Base-by-base conservation (phyloP, 2,329 filamentous ascomycete species). In the Penicillium sp. region DNA sequence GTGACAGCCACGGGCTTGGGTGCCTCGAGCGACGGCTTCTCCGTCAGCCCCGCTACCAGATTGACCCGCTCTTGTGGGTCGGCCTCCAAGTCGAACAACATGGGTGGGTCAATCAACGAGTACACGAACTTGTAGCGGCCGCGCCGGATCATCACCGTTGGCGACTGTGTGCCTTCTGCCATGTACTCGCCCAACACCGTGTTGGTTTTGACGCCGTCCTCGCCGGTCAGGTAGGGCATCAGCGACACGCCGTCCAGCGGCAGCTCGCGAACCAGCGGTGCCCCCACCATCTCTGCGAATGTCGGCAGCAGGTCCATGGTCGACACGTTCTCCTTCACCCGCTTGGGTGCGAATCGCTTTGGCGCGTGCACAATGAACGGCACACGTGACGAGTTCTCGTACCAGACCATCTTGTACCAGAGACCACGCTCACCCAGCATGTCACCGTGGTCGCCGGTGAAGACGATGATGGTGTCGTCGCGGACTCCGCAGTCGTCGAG, bases 351-450 rank as follows among this genome's bases (percentile, higher is more conserved):
- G 69, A 91, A 95, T 53, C 77, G 78, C 61, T 82, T 77, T 24
- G 90, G 90, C 61, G 90, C 82, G 69, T 88, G 84, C 66, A 95
- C 79, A 57, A 96, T 76, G 65, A 96, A 83, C 1, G 90, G 90
- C 21, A 96, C 90, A 26, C 90, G 85, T 39, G 88, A 88, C 12
- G 88, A 95, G 35, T 84, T 84, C 77, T 96, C 90, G 62, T 89
- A 95, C 79, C 93, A 96, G 64, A 82, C 88, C 90, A 96, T 96
- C 78, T 96, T 96, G 76, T 95, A 81, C 90, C 90, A 96, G 40
- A 96, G 75, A 5, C 87, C 86, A 46, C 88, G 83, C 75, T 96
- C 90, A 51, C 90, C 90, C 6, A 96, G 80, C 90, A 96, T 96
- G 69, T 96, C 90, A 49, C 90, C 90, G 64, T 96, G 90, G 66